Evolutionary conservation across 768 basidiomycete species (phyloP), one percentile per base, ranked within the genome.

Genomic region (Sporobolomyces phaffii): DNA sequence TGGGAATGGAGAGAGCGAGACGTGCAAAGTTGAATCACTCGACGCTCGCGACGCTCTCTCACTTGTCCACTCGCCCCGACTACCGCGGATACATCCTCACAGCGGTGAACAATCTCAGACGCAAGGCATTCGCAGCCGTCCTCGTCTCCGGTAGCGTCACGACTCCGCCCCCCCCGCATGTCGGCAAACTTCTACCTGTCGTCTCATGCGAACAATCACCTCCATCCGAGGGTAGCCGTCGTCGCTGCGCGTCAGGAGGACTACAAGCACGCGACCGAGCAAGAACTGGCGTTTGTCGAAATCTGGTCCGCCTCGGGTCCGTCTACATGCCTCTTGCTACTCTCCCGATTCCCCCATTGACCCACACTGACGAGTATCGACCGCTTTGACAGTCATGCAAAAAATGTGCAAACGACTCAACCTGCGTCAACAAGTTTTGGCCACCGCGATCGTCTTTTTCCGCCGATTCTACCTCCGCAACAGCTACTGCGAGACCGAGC

Each of bases 391-490:
- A 92, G 91, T 87, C 20, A 89, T 97, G 57, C 85, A 87, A 22
- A 90, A 88, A 76, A 83, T 98, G 1, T 90, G 90, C 28, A 90
- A 88, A 79, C 87, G 87, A 68, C 81, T 93, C 44, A 80, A 81
- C 45, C 81, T 97, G 15, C 85, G 91, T 33, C 96, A 98, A 77
- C 84, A 92, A 47, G 90, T 89, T 5, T 89, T 92, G 62, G 91
- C 94, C 5, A 97, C 92, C 1, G 91, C 94, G 28, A 91, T 87
- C 52, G 87, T 97, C 44, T 98, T 91, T 79, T 96, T 98, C 78
- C 85, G 89, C 41, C 82, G 96, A n/a, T 98, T 97, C 79, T 99
- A 98, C 77, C 80, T 94, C 73, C 94, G 94, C 80, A 97, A 94
- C 76, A 83, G 86, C 11, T 94, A 92, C 75, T 91, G 89, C 80